Evolutionary conservation across 2,329 filamentous ascomycete genomes (phyloP).

Genomic region (Scytalidium lignicola): DNA sequence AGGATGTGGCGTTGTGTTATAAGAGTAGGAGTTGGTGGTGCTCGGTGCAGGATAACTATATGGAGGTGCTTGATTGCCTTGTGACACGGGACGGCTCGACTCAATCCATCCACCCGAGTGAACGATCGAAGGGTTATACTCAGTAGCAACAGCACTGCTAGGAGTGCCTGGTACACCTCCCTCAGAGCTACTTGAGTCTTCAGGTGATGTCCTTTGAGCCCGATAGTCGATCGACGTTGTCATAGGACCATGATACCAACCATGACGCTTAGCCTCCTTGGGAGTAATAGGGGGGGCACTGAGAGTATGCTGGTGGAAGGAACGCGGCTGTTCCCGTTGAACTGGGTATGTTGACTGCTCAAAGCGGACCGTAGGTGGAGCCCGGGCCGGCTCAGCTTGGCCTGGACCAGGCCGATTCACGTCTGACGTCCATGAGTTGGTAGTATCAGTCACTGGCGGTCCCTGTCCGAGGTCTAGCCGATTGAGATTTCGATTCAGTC

Average conservation of each 20-base stretch:
- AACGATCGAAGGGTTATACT: constrained; percentile 47
- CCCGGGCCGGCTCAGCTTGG: constrained; percentile 47
- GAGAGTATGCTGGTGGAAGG: constrained; percentile 50
- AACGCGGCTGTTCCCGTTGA: constrained; percentile 23
- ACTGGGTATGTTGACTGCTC: constrained; percentile 40
- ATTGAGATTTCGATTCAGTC: constrained; percentile 61
- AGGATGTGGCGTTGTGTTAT: constrained; percentile 1
- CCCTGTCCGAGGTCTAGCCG: constrained; percentile 58
- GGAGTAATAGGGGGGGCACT: constrained; percentile 54
- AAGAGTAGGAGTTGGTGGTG: constrained; percentile 16
- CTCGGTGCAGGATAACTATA: constrained; percentile 22
- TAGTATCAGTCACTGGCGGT: constrained; percentile 45
- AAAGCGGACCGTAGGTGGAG: constrained; percentile 47
- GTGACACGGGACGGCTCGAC: constrained; percentile 28
- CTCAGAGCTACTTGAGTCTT: constrained; percentile 50
- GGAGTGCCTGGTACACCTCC: constrained; percentile 48
- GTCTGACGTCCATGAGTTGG: constrained; percentile 52
- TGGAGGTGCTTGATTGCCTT: constrained; percentile 13
- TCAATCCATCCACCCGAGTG: constrained; percentile 44
- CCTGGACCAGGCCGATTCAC: constrained; percentile 50
- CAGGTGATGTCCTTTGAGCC: constrained; percentile 45
- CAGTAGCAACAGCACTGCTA: constrained; percentile 37
- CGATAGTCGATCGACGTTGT: constrained; percentile 21
- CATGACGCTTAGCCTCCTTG: constrained; percentile 60
- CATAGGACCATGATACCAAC: constrained; percentile 64